Base-by-base conservation (phyloP, 345 rosid species). In the Rubroshorea leprosula region DNA sequence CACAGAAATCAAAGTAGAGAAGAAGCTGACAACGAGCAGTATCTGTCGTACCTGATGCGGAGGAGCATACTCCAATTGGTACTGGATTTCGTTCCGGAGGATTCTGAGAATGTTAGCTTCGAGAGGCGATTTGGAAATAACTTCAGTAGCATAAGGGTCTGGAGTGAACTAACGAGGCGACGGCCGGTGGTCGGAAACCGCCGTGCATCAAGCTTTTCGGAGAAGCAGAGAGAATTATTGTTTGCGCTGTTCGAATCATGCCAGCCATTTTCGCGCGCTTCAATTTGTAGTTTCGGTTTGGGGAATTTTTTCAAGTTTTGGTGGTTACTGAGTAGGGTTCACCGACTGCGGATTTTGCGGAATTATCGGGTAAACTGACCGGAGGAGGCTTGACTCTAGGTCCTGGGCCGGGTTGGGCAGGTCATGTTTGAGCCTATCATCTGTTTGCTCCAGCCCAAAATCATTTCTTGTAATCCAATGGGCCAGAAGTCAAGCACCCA, bases 221-320 rank as follows among this genome's bases (percentile, higher is more conserved):
- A 90, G 91, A 84, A 0, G 83, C 85, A 0, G 95, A 80, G 70
- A 48, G 44, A 6, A 35, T 1, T 41, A 59, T 2, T 13, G 14
- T 57, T 44, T 25, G 38, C 23, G 51, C 61, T 12, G 39, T 18
- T 26, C 44, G 51, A 45, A 46, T 46, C 24, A 46, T 43, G 18
- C 39, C 23, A 25, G 61, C 51, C 51, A 57, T 43, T 23, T 45
- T 45, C 1, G 0, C 6, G n/a, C 21, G 13, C 19, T 2, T 13
- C 41, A 35, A 35, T 3, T 46, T 45, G 6, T 23, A 19, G 16
- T 58, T 57, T 25, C 47, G 17, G 14, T 44, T n/a, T 44, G 18
- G 47, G 47, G 17, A 5, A 1, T 4, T 8, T 39, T 7, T 39
- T 13, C 9, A 4, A 29, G 35, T 29, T 29, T 29, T 29, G 35